A percentile compares a stretch with the other conserved stretches of the same genome.
These are phyloP conservation scores for Corynespora cassiicola DNA, from an alignment of 2,329 filamentous ascomycete genomes.

Conservation along the genomic window DNA sequence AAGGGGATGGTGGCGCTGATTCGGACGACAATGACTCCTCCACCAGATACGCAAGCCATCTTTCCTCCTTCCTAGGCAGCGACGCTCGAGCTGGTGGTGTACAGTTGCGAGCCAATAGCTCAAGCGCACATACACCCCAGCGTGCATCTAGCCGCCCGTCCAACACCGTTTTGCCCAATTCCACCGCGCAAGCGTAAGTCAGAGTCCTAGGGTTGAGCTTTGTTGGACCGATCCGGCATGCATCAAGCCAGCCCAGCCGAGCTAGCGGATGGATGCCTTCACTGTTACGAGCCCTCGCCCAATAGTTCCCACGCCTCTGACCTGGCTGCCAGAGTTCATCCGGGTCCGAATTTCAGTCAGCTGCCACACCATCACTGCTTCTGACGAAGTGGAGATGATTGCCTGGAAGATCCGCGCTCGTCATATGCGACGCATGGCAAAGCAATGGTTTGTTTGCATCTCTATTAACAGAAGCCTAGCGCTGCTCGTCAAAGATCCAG, in stretches of 20 bases:
- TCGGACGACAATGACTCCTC: conserved; percentile 36
- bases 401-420: conserved; percentile 19
- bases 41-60: conserved; percentile 34
- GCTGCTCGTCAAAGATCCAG: conserved; percentile 11
- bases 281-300: conserved; percentile 47
- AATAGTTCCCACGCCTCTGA: conserved; percentile 46
- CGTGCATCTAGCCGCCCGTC: conserved; percentile 45
- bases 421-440: conserved; percentile 15
- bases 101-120: conserved; percentile 30
- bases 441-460: conserved; percentile 31
- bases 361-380: conserved; percentile 22
- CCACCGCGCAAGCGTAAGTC: conserved; percentile 31
- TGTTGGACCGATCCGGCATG: conserved; percentile 42
- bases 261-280: conserved; percentile 26
- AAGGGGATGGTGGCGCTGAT: conserved; percentile 19
- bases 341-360: conserved; percentile 16
- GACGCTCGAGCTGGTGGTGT: conserved; percentile 42
- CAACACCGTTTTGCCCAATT: conserved; percentile 16
- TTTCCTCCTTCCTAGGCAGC: conserved; percentile 30
- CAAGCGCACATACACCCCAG: conserved; percentile 23
- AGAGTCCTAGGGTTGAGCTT: conserved; percentile 48
- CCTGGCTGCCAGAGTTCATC: conserved; percentile 36
- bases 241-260: conserved; percentile 26
- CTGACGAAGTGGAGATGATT: conserved; percentile 25
- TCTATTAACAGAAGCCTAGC: conserved; percentile 31